phyloP scores from a whole-genome alignment of 352 stramenopile genomes.

The Phytopythium chamaehyphon region DNA sequence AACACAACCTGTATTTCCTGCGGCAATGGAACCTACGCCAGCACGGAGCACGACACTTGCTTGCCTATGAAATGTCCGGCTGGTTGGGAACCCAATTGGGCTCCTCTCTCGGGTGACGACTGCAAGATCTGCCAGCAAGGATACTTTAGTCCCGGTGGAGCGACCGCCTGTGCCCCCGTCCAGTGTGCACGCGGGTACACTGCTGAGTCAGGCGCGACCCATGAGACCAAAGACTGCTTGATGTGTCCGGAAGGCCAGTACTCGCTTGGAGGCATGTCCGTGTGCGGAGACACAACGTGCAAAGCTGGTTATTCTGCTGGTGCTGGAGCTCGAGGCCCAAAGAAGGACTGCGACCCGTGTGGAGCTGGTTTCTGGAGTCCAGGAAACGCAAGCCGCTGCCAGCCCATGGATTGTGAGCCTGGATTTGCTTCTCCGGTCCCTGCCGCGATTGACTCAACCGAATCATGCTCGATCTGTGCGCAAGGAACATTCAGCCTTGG shows the following conservation, averaged over 20 bases:
- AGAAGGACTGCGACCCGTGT: constrained; percentile 36
- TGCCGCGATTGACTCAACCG: constrained; percentile 21
- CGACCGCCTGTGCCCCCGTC: constrained; percentile 21
- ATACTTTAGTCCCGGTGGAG: constrained; percentile 26
- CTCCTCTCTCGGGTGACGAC: constrained; percentile 14
- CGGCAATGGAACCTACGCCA: constrained; percentile 29
- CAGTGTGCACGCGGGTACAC: constrained; percentile 23
- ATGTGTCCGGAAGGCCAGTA: constrained; percentile 25
- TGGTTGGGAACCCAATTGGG: constrained; percentile 20
- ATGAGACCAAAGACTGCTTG: constrained; percentile 19
- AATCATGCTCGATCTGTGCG: constrained; percentile 24
- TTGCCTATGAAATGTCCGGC: constrained; percentile 20
- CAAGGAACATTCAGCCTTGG: constrained; percentile 28
- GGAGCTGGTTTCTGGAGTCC: constrained; percentile 27
- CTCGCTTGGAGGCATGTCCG: constrained; percentile 26
- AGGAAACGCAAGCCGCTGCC: constrained; percentile 23
- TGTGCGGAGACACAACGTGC: constrained; percentile 28
- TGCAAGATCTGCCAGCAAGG: constrained; percentile 32
- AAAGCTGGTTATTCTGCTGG: constrained; percentile 24
- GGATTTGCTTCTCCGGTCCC: constrained; percentile 19
- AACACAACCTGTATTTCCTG: constrained; percentile 25
- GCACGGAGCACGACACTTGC: constrained; percentile 12
- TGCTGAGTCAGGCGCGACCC: constrained; percentile 17
- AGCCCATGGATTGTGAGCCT: constrained; percentile 18
- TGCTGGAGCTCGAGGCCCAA: constrained; percentile 18